Evolutionary conservation across 2,329 filamentous ascomycete genomes (phyloP).

Genomic region (Monilinia fructicola): DNA sequence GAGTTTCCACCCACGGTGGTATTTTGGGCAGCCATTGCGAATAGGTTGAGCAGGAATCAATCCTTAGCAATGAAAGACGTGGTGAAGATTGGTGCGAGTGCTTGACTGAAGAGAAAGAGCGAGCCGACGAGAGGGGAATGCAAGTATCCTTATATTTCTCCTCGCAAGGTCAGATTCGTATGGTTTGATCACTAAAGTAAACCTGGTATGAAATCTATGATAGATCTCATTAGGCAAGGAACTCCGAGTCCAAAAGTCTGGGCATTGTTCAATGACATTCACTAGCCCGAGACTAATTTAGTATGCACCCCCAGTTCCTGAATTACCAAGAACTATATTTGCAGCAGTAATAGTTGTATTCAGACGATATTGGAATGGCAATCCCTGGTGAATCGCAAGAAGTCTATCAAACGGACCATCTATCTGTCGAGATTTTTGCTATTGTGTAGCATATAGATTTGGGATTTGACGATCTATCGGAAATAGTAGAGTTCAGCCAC

Average conservation of each 20-base stretch:
- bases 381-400: background rate
- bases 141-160: conserved; percentile 18
- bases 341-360: background rate
- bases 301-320: background rate
- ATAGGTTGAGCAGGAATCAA: background rate
- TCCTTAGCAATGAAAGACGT: background rate
- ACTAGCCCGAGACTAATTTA: background rate
- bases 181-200: background rate
- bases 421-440: background rate
- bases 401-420: background rate
- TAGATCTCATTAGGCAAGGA: conserved; percentile 11
- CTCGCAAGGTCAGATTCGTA: background rate
- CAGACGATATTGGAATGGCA: background rate
- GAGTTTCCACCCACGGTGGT: conserved; percentile 68
- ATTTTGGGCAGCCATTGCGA: conserved; percentile 57
- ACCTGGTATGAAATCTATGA: background rate
- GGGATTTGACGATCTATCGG: background rate
- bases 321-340: background rate
- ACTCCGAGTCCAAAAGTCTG: conserved; percentile 22
- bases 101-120: conserved; percentile 27
- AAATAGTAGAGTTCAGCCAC: conserved; percentile 6
- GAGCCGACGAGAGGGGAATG: background rate
- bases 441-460: conserved; percentile 12
- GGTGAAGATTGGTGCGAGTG: conserved; percentile 4
- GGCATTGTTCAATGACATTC: conserved; percentile 14